These are phyloP conservation scores for Rhododendron molle DNA, from an alignment of 148 eudicot species.

Conservation along the genomic window DNA sequence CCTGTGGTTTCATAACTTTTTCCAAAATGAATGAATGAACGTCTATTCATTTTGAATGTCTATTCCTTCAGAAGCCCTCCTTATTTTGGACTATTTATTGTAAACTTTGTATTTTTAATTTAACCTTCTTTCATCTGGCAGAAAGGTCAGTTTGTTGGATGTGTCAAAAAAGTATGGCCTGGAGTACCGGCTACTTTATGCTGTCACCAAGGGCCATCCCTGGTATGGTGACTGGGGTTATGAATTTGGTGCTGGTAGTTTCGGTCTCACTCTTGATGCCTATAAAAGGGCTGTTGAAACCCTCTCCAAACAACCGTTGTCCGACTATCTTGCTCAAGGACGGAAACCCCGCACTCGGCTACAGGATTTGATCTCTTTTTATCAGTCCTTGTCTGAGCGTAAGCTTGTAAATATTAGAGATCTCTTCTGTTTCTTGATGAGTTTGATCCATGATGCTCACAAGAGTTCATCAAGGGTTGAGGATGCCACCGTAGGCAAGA, in stretches of 20 bases:
- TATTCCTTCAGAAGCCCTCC: neutral
- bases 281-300: conserved; percentile 51
- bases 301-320: conserved; percentile 53
- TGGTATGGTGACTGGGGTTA: conserved; percentile 98
- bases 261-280: conserved; percentile 55
- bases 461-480: conserved; percentile 20
- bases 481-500: conserved; percentile 34
- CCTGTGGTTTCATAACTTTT: neutral
- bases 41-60: neutral
- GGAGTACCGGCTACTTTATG: conserved; percentile 79
- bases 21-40: neutral
- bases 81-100: neutral
- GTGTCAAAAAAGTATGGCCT: conserved; percentile 88
- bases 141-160: conserved; percentile 91
- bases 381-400: conserved; percentile 67
- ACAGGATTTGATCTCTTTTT: conserved; percentile 69
- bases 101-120: neutral
- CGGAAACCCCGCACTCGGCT: conserved; percentile 64
- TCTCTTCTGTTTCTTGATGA: conserved; percentile 58
- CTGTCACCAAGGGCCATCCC: conserved; percentile 59
- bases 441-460: conserved; percentile 48
- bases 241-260: conserved; percentile 84
- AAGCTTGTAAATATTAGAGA: conserved; percentile 74
- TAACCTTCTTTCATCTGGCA: conserved; percentile 29
- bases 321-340: conserved; percentile 53